phyloP scores from a whole-genome alignment of 768 basidiomycete species.

The Boletus reticulatus region DNA sequence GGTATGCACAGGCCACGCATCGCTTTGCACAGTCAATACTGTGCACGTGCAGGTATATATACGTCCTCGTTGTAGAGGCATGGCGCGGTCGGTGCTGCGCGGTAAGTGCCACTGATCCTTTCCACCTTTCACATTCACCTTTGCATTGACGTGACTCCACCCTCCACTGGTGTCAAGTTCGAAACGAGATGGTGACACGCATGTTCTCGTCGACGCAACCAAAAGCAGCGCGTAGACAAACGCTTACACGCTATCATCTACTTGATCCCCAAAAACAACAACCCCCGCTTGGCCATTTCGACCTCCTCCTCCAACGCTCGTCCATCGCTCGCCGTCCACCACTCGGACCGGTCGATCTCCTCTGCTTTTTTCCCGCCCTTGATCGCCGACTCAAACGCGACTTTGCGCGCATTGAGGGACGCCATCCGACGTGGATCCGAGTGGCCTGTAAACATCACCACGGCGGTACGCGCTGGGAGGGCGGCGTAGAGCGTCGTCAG shows the following conservation, averaged over 20 bases:
- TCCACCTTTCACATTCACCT: no score
- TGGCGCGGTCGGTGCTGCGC: no score
- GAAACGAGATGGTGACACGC: no score
- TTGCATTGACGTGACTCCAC: no score
- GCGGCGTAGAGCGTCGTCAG: slow-evolving; percentile 60
- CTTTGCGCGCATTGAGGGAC: slow-evolving; percentile 64
- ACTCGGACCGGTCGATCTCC: slow-evolving; percentile 50
- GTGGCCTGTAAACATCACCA: slow-evolving; percentile 87
- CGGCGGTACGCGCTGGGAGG: slow-evolving; percentile 76
- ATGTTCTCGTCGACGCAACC: no score
- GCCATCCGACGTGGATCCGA: slow-evolving; percentile 84
- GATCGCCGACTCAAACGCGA: slow-evolving; percentile 66
- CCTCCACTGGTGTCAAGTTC: no score
- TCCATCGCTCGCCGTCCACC: slow-evolving; percentile 78
- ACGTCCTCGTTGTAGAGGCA: no score
- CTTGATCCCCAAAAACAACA: slow-evolving; percentile 76
- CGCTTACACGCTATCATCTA: not conserved
- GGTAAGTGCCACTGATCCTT: no score
- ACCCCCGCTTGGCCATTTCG: slow-evolving; percentile 74
- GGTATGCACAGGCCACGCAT: no score
- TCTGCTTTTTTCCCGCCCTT: slow-evolving; percentile 55
- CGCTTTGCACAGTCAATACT: no score
- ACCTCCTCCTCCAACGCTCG: slow-evolving; percentile 78
- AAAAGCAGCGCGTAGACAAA: no score
- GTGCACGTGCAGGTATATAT: no score